Percentiles rank a stretch among this genome's conserved stretches.
Conservation (phyloP, 2,329 filamentous ascomycete genomes). For the Calonectria pteridis region DNA sequence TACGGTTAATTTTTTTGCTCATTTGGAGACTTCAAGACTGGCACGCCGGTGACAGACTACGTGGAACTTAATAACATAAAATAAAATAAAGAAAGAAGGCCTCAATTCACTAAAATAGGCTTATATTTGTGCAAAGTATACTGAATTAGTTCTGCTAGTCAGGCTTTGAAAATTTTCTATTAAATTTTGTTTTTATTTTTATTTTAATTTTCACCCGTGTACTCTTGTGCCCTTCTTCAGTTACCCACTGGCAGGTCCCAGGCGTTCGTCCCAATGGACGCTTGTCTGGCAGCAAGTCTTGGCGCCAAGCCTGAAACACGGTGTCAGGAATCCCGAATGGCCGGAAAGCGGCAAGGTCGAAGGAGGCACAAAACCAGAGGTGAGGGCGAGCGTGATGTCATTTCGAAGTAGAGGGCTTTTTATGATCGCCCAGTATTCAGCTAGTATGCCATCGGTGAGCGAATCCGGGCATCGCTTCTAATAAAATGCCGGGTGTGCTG, state of each 20-base stretch:
- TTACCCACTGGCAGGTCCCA: constrained; percentile 2
- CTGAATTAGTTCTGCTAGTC: background rate
- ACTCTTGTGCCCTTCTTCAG: background rate
- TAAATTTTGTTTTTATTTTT: too few species aligned
- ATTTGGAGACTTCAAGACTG: background rate
- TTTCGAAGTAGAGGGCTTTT: background rate
- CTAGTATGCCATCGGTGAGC: background rate
- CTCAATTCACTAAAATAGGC: background rate
- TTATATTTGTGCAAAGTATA: background rate
- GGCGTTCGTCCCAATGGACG: constrained; percentile 16
- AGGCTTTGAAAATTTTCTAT: background rate
- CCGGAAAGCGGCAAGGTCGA: background rate
- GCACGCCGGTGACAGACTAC: background rate
- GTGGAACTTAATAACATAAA: background rate
- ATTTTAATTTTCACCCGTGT: background rate
- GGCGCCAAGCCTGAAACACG: constrained; percentile 30
- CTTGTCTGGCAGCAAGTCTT: constrained; percentile 20
- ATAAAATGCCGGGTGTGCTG: background rate
- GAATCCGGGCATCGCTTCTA: background rate
- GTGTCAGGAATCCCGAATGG: constrained; percentile 15
- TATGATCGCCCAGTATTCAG: background rate
- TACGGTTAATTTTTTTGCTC: background rate
- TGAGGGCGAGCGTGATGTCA: constrained; percentile 28
- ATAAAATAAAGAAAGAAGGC: background rate
- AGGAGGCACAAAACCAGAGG: background rate